These are phyloP conservation scores for Lentinula novae-zelandiae DNA, from an alignment of 1,284 basidiomycete species.

Conservation along the genomic window DNA sequence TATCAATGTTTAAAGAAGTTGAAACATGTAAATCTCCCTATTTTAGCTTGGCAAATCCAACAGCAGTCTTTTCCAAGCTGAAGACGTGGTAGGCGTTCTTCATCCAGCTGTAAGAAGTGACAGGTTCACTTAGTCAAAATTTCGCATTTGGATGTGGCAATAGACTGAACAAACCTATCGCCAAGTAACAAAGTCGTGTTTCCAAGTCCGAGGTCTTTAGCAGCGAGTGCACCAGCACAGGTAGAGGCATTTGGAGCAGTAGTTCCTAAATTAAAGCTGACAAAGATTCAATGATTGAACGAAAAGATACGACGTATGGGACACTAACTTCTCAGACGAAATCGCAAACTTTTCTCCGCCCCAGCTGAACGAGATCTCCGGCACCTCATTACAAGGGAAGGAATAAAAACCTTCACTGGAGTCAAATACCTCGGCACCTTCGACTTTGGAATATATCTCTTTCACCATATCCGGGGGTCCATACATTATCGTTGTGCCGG, in stretches of 20 bases:
- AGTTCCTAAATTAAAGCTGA: constrained; percentile 23
- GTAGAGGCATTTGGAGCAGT: constrained; percentile 16
- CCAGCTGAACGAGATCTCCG: constrained; percentile 23
- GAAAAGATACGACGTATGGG: not conserved
- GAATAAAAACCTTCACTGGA: constrained; percentile 27
- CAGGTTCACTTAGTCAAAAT: not conserved
- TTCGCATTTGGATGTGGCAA: not conserved
- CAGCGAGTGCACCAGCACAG: constrained; percentile 24
- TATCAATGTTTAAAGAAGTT: no score
- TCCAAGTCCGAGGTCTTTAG: constrained; percentile 18
- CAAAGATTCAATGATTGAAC: not conserved
- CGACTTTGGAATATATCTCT: constrained; percentile 8
- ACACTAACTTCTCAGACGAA: constrained; percentile 15
- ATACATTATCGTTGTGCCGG: constrained; percentile 14
- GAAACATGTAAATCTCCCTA: not conserved
- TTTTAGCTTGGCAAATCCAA: constrained; percentile 12
- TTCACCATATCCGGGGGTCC: constrained; percentile 10
- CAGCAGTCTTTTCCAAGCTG: constrained; percentile 8
- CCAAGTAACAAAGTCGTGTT: constrained; percentile 31
- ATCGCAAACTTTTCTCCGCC: constrained; percentile 20
- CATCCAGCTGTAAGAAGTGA: constrained; percentile 10
- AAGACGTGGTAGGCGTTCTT: constrained; percentile 16
- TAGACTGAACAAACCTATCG: constrained; percentile 24
- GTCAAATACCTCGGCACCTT: constrained; percentile 9
- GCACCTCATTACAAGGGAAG: constrained; percentile 24